phyloP scores from a whole-genome alignment of 495 filamentous ascomycete species.

The Podospora conica region DNA sequence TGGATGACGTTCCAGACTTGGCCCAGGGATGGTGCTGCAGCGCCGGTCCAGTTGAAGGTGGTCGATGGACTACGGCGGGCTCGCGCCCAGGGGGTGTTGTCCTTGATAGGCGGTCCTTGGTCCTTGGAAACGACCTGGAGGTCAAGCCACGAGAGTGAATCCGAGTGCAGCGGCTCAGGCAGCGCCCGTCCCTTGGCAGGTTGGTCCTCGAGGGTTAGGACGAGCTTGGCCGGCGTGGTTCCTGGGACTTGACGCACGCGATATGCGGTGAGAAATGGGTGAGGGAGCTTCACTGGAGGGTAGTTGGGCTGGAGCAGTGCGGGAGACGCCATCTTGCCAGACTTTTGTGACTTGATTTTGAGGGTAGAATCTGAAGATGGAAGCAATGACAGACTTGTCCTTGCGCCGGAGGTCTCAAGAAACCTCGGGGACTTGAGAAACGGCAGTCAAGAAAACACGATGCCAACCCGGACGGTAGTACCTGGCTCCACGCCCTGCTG shows the following conservation, averaged over 20 bases:
- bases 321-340: not conserved
- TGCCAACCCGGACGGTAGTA: not conserved
- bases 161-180: slow-evolving; percentile 29
- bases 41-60: slow-evolving; percentile 27
- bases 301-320: slow-evolving; percentile 5
- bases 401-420: not conserved
- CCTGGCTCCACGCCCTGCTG: not conserved
- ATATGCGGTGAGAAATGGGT: slow-evolving; percentile 37
- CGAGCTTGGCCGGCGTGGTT: slow-evolving; percentile 10
- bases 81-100: slow-evolving; percentile 40
- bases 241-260: slow-evolving; percentile 18
- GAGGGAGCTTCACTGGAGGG: slow-evolving; percentile 29
- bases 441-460: not conserved
- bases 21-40: slow-evolving; percentile 38
- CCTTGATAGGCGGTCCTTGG: slow-evolving; percentile 31
- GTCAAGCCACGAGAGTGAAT: slow-evolving; percentile 30
- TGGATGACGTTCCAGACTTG: slow-evolving; percentile 56
- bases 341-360: not conserved
- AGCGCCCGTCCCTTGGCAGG: slow-evolving; percentile 10
- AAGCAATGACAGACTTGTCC: not conserved
- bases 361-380: not conserved
- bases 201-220: slow-evolving; percentile 17
- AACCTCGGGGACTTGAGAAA: not conserved
- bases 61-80: slow-evolving; percentile 33
- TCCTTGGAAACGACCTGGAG: slow-evolving; percentile 27